A percentile compares a stretch with the other conserved stretches of the same genome.
These are phyloP conservation scores for Pseudonitzschia delicatissima DNA, from an alignment of 108 stramenopile species.

Conservation along the genomic window DNA sequence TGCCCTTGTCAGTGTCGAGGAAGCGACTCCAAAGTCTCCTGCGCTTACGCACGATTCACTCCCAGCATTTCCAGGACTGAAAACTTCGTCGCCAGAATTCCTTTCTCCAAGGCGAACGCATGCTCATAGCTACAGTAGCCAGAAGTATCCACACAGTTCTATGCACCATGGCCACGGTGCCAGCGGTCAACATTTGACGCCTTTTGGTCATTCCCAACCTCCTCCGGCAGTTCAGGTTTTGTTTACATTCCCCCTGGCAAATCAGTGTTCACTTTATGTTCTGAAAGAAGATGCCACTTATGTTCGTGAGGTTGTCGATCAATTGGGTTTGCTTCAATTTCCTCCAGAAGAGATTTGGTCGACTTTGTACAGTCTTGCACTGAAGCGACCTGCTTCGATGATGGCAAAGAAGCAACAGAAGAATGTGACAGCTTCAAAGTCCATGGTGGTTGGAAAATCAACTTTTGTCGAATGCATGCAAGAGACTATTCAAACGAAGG, in stretches of 20 bases:
- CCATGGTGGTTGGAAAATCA: constrained; percentile 50
- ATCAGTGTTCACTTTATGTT: constrained; percentile 73
- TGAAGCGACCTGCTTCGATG: constrained; percentile 13
- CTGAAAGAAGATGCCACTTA: constrained; percentile 81
- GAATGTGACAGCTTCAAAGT: constrained; percentile 18
- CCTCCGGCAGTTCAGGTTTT: constrained; percentile 51
- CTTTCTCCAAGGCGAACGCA: not conserved
- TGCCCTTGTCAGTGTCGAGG: constrained; percentile 50
- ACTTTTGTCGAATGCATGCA: constrained; percentile 74
- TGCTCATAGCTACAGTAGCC: constrained; percentile 14
- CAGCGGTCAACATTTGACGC: not conserved
- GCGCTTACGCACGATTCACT: constrained; percentile 7
- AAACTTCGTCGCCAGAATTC: constrained; percentile 22
- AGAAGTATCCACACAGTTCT: constrained; percentile 1
- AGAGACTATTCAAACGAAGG: constrained; percentile 36
- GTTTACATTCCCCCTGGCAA: constrained; percentile 83
- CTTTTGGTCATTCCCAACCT: constrained; percentile 6
- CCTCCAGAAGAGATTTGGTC: constrained; percentile 70
- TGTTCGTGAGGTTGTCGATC: constrained; percentile 72
- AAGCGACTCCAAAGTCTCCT: constrained; percentile 13
- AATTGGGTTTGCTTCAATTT: constrained; percentile 61
- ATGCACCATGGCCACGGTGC: constrained; percentile 3
- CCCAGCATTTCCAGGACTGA: constrained; percentile 16
- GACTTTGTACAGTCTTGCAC: constrained; percentile 27
- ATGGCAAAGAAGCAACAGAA: constrained; percentile 20